Conservation (phyloP, 208 protist species). For the Leishmania tropica region DNA sequence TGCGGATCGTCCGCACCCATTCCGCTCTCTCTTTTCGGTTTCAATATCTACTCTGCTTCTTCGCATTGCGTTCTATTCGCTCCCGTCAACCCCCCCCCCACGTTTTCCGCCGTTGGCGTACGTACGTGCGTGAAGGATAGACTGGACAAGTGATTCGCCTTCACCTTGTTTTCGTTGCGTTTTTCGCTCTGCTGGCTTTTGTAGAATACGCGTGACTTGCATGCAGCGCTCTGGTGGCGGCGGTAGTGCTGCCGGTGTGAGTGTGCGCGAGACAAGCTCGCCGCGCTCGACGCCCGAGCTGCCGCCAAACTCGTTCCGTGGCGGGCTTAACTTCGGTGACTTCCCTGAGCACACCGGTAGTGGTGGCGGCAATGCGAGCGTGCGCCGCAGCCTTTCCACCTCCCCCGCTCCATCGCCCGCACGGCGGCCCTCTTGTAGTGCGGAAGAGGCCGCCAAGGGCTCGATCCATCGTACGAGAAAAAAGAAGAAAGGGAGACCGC, state of each 20-base stretch:
- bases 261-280: not conserved
- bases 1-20: not conserved
- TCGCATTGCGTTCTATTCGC: not conserved
- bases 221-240: not conserved
- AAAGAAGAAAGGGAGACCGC: conserved; percentile 16
- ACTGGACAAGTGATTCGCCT: not conserved
- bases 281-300: conserved; percentile 4
- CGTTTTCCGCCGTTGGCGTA: no score
- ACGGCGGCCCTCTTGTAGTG: not conserved
- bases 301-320: not conserved
- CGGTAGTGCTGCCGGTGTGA: not conserved
- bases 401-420: not conserved
- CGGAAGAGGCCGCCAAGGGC: not conserved
- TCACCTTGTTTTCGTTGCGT: not conserved
- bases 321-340: not conserved
- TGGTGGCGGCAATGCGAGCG: not conserved
- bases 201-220: not conserved
- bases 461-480: conserved; percentile 7
- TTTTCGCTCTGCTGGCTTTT: not conserved
- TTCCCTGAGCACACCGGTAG: not conserved
- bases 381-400: not conserved
- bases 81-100: not conserved
- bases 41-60: not conserved
- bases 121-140: not conserved
- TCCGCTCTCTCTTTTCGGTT: not conserved